These are phyloP conservation scores for Xylaria curta DNA, from an alignment of 495 filamentous ascomycete species.

Conservation along the genomic window DNA sequence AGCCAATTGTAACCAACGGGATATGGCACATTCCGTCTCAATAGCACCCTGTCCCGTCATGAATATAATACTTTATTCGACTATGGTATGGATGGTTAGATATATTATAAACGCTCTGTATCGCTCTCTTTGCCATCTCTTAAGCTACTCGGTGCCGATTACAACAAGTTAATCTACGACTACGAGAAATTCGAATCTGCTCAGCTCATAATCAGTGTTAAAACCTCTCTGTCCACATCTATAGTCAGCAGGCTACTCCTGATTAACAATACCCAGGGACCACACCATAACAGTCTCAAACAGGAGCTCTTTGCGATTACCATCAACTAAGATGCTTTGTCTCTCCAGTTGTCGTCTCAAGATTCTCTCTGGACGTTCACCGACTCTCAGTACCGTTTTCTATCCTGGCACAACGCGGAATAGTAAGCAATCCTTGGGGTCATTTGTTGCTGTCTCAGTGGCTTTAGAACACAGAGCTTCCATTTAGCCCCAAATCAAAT, in stretches of 20 bases:
- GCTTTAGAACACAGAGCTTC: background rate
- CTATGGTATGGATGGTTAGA: background rate
- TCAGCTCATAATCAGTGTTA: background rate
- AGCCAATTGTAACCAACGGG: background rate
- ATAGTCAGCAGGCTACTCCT: background rate
- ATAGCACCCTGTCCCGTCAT: background rate
- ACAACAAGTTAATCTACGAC: no score
- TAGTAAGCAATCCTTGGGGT: background rate
- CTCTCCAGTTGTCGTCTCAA: background rate
- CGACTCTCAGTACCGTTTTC: background rate
- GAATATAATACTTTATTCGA: no score
- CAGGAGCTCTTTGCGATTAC: no score
- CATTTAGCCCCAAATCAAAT: background rate
- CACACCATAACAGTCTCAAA: background rate
- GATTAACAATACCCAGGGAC: background rate
- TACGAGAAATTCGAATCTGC: background rate
- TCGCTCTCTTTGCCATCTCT: background rate
- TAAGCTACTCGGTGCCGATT: background rate
- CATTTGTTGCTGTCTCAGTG: background rate
- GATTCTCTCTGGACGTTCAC: background rate
- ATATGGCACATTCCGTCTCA: background rate
- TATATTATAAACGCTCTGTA: background rate
- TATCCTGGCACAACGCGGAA: background rate
- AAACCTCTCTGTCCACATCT: background rate
- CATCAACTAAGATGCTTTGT: background rate